phyloP scores from a whole-genome alignment of 805 yeast genomes.

The Nematodospora valgi region DNA sequence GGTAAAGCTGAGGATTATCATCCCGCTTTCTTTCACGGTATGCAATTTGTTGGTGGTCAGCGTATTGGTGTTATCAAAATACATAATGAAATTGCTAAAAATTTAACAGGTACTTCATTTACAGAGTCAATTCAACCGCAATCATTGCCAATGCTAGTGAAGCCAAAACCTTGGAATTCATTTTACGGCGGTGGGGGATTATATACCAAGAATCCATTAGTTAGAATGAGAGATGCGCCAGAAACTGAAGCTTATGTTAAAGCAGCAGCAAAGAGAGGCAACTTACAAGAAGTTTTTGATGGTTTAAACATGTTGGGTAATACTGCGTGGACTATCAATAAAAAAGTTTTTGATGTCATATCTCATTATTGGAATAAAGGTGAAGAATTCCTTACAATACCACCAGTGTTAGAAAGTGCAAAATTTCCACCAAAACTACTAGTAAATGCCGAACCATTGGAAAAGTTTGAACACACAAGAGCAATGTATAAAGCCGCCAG shows the following conservation, averaged over 20 bases:
- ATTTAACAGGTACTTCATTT: slow-evolving; percentile 62
- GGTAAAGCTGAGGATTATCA: slow-evolving; percentile 50
- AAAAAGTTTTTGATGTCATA: slow-evolving; percentile 61
- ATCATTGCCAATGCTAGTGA: slow-evolving; percentile 84
- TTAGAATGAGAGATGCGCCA: slow-evolving; percentile 79
- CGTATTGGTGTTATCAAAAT: slow-evolving; percentile 78
- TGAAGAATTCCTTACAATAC: slow-evolving; percentile 71
- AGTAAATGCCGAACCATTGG: slow-evolving; percentile 67
- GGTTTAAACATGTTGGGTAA: slow-evolving; percentile 85
- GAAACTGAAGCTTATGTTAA: slow-evolving; percentile 87
- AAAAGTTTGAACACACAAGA: slow-evolving; percentile 64
- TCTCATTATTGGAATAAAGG: slow-evolving; percentile 87
- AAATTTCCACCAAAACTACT: slow-evolving; percentile 52
- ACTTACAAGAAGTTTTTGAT: slow-evolving; percentile 62
- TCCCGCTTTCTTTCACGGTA: slow-evolving; percentile 89
- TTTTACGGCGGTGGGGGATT: slow-evolving; percentile 84
- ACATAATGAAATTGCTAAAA: slow-evolving; percentile 64
- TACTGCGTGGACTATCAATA: slow-evolving; percentile 92
- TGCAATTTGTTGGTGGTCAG: slow-evolving; percentile 75
- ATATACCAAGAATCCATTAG: slow-evolving; percentile 57
- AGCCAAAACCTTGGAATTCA: slow-evolving; percentile 85
- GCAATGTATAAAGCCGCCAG: slow-evolving; percentile 54
- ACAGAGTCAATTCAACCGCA: slow-evolving; percentile 78
- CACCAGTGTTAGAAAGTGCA: slow-evolving; percentile 38
- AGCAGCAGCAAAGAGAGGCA: slow-evolving; percentile 73